These are phyloP conservation scores for Morella rubra DNA, from an alignment of 306 rosid species.

Conservation along the genomic window DNA sequence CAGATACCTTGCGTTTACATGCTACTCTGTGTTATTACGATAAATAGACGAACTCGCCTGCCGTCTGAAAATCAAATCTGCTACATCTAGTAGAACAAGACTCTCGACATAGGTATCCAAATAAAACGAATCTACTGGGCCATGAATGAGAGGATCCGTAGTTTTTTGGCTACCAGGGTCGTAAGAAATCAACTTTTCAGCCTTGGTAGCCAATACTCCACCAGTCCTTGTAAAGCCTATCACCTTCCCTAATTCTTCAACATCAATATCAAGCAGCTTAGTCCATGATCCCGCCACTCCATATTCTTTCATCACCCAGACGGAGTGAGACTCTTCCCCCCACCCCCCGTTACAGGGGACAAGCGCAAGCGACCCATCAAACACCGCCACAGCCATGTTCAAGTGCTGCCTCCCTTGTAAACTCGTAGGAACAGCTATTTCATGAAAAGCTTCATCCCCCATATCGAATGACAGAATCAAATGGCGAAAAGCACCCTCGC, in stretches of 20 bases:
- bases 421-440: not conserved
- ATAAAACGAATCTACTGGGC: not conserved
- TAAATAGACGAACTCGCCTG: not conserved
- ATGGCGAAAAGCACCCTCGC: not conserved
- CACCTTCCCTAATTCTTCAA: not conserved
- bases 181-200: not conserved
- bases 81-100: not conserved
- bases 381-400: not conserved
- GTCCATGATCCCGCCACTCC: not conserved
- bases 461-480: not conserved
- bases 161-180: not conserved
- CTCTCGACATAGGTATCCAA: not conserved
- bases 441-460: not conserved
- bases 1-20: not conserved
- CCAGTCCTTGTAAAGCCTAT: not conserved
- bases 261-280: not conserved
- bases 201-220: not conserved
- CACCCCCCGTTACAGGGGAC: not conserved
- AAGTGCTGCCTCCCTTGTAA: not conserved
- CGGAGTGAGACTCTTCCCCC: not conserved
- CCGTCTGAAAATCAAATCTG: not conserved
- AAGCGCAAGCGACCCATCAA: conserved; percentile 3
- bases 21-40: not conserved
- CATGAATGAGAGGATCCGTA: not conserved
- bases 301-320: conserved; percentile 6